A percentile compares a stretch with the other conserved stretches of the same genome.
These are phyloP conservation scores for Aspergillus sp. DNA, from an alignment of 2,329 filamentous ascomycete genomes.

Conservation along the genomic window DNA sequence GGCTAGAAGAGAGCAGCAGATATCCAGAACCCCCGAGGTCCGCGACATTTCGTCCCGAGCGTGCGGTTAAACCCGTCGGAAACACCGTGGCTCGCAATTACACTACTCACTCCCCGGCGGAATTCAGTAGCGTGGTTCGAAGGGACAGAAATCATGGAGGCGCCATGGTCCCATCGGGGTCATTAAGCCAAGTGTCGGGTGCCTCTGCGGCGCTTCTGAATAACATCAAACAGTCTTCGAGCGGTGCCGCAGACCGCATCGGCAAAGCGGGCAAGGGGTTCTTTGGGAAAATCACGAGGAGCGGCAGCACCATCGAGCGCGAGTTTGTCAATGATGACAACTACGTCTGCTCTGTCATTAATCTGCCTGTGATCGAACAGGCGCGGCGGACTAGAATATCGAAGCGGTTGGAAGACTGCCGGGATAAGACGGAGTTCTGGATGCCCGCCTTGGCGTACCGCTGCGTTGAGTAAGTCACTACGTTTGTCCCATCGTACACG, in stretches of 20 bases:
- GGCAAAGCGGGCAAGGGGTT: constrained; percentile 71
- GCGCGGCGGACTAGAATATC: constrained; percentile 86
- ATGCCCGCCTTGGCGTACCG: constrained; percentile 95
- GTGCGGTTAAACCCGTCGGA: constrained; percentile 61
- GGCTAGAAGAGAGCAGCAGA: constrained; percentile 28
- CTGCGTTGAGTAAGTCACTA: constrained; percentile 65
- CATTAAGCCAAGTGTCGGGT: constrained; percentile 44
- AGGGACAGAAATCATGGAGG: constrained; percentile 27
- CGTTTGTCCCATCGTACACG: background rate
- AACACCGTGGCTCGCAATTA: constrained; percentile 57
- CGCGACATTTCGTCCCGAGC: constrained; percentile 58
- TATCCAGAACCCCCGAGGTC: constrained; percentile 48
- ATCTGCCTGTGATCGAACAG: constrained; percentile 77
- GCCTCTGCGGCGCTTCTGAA: constrained; percentile 59
- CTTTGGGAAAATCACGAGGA: constrained; percentile 68
- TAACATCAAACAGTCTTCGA: constrained; percentile 63
- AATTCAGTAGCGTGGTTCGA: constrained; percentile 21
- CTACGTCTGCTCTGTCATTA: constrained; percentile 78
- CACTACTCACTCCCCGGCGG: constrained; percentile 58
- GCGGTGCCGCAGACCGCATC: constrained; percentile 62
- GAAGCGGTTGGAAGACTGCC: constrained; percentile 74
- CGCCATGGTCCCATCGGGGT: constrained; percentile 37
- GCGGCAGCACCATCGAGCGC: constrained; percentile 60
- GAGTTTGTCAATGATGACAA: constrained; percentile 68
- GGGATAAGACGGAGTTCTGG: constrained; percentile 97